These are phyloP conservation scores for Dictyostelium intermedium DNA, from an alignment of 78 protist genomes.

Conservation along the genomic window DNA sequence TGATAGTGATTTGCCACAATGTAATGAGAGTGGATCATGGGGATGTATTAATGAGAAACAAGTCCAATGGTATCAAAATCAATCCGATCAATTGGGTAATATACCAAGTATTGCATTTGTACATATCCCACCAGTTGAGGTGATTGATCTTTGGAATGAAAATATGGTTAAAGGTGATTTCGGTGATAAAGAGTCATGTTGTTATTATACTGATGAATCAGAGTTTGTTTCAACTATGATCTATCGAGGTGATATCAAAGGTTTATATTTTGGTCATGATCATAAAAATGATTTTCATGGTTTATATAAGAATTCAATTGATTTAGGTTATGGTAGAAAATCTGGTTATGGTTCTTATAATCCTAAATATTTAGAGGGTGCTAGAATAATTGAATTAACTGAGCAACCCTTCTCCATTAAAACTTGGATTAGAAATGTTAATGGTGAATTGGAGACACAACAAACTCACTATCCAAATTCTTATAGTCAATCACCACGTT, in stretches of 20 bases:
- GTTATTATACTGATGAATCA: conserved; percentile 23
- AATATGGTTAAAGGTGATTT: conserved; percentile 13
- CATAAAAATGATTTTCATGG: conserved; percentile 49
- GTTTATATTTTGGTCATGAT: conserved; percentile 47
- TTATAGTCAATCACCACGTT: neutral
- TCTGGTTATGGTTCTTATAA: conserved; percentile 45
- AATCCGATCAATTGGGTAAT: neutral
- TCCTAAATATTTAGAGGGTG: conserved; percentile 33
- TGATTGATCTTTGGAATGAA: conserved; percentile 32
- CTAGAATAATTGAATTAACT: neutral
- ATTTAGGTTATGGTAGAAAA: conserved; percentile 44
- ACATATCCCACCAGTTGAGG: conserved; percentile 49
- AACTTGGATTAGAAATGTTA: conserved; percentile 37
- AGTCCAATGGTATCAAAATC: conserved; percentile 28
- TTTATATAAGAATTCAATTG: neutral
- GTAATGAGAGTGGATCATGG: neutral
- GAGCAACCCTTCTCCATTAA: conserved; percentile 6
- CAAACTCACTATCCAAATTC: neutral
- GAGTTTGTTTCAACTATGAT: conserved; percentile 8
- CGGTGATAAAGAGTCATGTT: conserved; percentile 13
- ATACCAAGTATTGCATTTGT: conserved; percentile 27
- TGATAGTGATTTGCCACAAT: conserved; percentile 23
- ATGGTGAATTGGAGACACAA: conserved; percentile 20
- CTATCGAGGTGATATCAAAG: conserved; percentile 16
- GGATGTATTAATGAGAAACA: conserved; percentile 29